Base-by-base conservation (phyloP, 2,329 filamentous ascomycete genomes). In the Neobulgaria alba region DNA sequence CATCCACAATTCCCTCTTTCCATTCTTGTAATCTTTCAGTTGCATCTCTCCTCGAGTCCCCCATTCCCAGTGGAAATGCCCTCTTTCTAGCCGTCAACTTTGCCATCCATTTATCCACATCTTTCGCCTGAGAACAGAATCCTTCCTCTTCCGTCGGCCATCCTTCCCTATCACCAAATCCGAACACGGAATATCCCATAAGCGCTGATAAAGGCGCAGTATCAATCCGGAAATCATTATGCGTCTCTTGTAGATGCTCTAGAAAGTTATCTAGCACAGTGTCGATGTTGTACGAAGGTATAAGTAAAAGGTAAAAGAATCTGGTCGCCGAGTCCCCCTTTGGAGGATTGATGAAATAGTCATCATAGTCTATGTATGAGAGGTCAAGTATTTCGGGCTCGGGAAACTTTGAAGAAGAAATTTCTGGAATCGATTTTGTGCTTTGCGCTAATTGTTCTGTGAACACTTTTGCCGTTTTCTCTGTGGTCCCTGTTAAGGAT, bases 71-170 rank as follows among this genome's bases (percentile, higher is more conserved):
- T 0, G 90, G 90, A 55, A 83, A 96, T 1, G 87, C 89, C 57
- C 89, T 73, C 65, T 90, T 95, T 47, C 82, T 76, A 2, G 77
- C 82, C 0, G 89, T 95, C 55, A 98, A 65, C 59, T 88, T 93
- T n/a, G 90, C 88, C 84, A 98, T 85, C 90, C 92, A 96, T 59
- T 79, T 88, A 60, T 98, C 90, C 3, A 93, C 71, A 52, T 95
- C 82, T 56, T 82, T 85, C 1, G 90, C 90, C 60, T 96, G 90
- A 47, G 86, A 88, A 60, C 90, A 95, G 64, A 89, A 98, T 0
- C 90, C 90, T 53, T 92, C 85, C 44, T 82, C 77, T 63, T 95
- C 88, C 0, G 82, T 86, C 1, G 88, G 86, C 90, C 92, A 98
- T 43, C 85, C 87, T 59, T 94, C 85, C 47, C 75, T 79, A 60